phyloP scores from a whole-genome alignment of 129 eudicot genomes.

The Arctium lappa region DNA sequence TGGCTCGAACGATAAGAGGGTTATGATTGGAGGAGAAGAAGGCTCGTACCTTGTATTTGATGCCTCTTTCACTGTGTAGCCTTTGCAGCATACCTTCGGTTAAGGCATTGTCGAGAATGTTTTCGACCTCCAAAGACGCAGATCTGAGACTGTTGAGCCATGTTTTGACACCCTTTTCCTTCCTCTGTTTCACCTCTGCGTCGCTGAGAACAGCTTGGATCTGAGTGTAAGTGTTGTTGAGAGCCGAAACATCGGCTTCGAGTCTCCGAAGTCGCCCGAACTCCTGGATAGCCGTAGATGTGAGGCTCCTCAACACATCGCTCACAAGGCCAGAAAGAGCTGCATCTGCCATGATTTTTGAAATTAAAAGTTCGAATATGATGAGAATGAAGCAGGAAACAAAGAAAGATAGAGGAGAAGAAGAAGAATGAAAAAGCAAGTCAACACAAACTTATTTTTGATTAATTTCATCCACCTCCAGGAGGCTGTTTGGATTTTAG shows the following conservation, averaged over 20 bases:
- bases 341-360: constrained; percentile 12
- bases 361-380: neutral
- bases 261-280: neutral
- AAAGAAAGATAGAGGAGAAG: too few species aligned
- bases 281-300: constrained; percentile 3
- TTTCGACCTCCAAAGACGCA: constrained; percentile 6
- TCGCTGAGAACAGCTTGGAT: constrained; percentile 18
- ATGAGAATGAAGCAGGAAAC: too few species aligned
- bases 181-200: too few species aligned
- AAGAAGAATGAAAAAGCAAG: neutral
- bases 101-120: neutral
- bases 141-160: constrained; percentile 20
- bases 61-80: neutral
- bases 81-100: constrained; percentile 11
- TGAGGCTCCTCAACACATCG: constrained; percentile 4
- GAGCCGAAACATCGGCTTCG: neutral
- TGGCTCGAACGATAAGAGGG: neutral
- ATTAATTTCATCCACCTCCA: too few species aligned
- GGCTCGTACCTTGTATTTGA: neutral
- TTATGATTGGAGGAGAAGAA: constrained; percentile 1
- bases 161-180: neutral
- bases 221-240: neutral
- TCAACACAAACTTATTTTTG: too few species aligned
- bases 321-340: constrained; percentile 4
- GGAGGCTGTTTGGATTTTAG: too few species aligned